Conservation (phyloP, 148 eudicot species). For the Dianthus caryophyllus region DNA sequence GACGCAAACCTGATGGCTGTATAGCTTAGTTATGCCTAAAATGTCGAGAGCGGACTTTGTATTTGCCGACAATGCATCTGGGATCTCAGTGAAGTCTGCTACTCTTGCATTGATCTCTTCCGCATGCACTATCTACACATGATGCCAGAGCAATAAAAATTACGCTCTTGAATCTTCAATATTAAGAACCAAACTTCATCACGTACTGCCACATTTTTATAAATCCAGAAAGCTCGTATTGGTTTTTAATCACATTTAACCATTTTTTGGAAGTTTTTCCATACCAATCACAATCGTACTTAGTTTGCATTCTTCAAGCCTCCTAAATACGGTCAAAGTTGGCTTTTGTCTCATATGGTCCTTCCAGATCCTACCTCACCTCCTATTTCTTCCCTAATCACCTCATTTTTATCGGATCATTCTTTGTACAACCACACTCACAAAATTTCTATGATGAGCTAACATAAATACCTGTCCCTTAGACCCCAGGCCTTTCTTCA, state of each 20-base stretch:
- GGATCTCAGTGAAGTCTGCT: slow-evolving; percentile 64
- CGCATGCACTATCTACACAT: slow-evolving; percentile 74
- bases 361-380: too few species aligned
- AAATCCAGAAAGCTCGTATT: too few species aligned
- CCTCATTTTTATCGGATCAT: too few species aligned
- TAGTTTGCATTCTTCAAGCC: too few species aligned
- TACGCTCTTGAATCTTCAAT: not conserved
- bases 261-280: too few species aligned
- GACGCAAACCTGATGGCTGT: slow-evolving; percentile 75
- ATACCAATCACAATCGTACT: too few species aligned
- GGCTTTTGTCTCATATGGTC: too few species aligned
- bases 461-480: slow-evolving; percentile 63
- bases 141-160: slow-evolving; percentile 8
- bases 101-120: slow-evolving; percentile 68
- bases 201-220: too few species aligned
- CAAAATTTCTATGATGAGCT: not conserved
- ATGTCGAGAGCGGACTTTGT: slow-evolving; percentile 48
- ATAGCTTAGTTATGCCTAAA: slow-evolving; percentile 69
- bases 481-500: slow-evolving; percentile 63
- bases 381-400: too few species aligned
- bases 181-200: not conserved
- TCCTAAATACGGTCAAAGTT: too few species aligned
- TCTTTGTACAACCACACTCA: too few species aligned
- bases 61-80: slow-evolving; percentile 58
- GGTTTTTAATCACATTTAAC: too few species aligned